Evolutionary conservation across 192 early-diverging fungal species (phyloP).

Genomic region (Coemansia sp.): DNA sequence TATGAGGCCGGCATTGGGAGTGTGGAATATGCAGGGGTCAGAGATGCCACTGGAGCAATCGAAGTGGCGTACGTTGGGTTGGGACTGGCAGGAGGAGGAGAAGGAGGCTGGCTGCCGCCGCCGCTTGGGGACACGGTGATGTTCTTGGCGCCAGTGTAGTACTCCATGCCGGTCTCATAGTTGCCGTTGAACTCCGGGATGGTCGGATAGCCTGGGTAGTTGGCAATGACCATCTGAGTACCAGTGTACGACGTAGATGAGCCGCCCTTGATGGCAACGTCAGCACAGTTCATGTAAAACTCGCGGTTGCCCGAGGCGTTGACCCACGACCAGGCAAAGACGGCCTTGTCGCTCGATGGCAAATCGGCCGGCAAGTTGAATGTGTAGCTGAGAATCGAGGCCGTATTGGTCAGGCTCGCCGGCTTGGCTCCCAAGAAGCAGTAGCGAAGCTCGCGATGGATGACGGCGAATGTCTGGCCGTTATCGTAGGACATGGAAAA

Average conservation of each 20-base stretch:
- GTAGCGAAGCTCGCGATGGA: slow-evolving; percentile 52
- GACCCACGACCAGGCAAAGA: slow-evolving; percentile 63
- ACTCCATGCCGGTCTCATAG: slow-evolving; percentile 18
- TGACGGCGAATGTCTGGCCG: slow-evolving; percentile 51
- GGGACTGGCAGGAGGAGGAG: background rate
- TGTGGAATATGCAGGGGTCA: background rate
- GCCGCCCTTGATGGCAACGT: slow-evolving; percentile 23
- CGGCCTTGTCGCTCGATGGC: slow-evolving; percentile 49
- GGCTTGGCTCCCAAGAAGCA: slow-evolving; percentile 26
- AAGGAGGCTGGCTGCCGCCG: slow-evolving; percentile 1
- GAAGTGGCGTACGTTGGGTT: background rate
- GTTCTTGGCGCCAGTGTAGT: slow-evolving; percentile 15
- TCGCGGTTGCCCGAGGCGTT: slow-evolving; percentile 58
- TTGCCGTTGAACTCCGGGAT: slow-evolving; percentile 44
- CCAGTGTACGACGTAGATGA: slow-evolving; percentile 18
- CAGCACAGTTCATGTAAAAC: slow-evolving; percentile 39
- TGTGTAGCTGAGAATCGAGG: slow-evolving; percentile 22
- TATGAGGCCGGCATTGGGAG: slow-evolving; percentile 7
- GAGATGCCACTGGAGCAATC: background rate
- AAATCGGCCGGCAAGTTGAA: slow-evolving; percentile 52
- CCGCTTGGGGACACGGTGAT: slow-evolving; percentile 21
- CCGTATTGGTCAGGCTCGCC: slow-evolving; percentile 12
- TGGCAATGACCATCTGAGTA: slow-evolving; percentile 19
- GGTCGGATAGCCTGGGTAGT: slow-evolving; percentile 38
- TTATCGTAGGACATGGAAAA: slow-evolving; percentile 54